phyloP scores from a whole-genome alignment of 2,329 filamentous ascomycete species.

The Aspergillus ruber region DNA sequence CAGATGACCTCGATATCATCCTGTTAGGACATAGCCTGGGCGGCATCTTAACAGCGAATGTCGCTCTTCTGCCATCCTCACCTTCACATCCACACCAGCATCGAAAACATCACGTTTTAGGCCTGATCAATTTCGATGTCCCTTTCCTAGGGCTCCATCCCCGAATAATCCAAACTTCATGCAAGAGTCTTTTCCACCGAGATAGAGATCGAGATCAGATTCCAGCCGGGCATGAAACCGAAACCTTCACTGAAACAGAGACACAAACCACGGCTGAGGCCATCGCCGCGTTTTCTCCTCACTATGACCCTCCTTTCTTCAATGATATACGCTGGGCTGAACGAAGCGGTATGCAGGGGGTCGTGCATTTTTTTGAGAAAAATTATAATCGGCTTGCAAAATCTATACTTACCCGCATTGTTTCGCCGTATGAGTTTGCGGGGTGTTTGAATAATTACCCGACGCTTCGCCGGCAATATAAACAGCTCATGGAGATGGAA shows the following conservation, averaged over 20 bases:
- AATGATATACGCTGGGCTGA: constrained; percentile 68
- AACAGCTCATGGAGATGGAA: constrained; percentile 63
- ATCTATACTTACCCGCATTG: constrained; percentile 66
- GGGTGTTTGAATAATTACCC: constrained; percentile 71
- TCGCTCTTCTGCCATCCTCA: constrained; percentile 52
- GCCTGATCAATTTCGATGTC: constrained; percentile 75
- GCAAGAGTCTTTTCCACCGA: constrained; percentile 1
- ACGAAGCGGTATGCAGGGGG: constrained; percentile 56
- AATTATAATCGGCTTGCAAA: constrained; percentile 65
- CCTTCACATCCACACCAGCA: background rate
- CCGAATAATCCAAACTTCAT: constrained; percentile 65
- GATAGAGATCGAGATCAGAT: background rate
- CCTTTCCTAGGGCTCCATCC: constrained; percentile 86
- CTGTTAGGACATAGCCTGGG: constrained; percentile 88
- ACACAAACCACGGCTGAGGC: constrained; percentile 14
- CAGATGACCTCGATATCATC: constrained; percentile 66
- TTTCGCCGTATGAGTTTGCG: constrained; percentile 78
- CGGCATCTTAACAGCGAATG: constrained; percentile 73
- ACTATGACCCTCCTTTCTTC: constrained; percentile 67
- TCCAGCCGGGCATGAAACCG: constrained; percentile 11
- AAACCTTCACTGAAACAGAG: constrained; percentile 2
- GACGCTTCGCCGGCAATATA: constrained; percentile 64
- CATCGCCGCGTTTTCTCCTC: constrained; percentile 29
- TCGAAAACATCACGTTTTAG: constrained; percentile 65
- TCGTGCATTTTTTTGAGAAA: constrained; percentile 74